Evolutionary conservation across 1,284 basidiomycete genomes (phyloP).

Genomic region (Puccinia coronata): DNA sequence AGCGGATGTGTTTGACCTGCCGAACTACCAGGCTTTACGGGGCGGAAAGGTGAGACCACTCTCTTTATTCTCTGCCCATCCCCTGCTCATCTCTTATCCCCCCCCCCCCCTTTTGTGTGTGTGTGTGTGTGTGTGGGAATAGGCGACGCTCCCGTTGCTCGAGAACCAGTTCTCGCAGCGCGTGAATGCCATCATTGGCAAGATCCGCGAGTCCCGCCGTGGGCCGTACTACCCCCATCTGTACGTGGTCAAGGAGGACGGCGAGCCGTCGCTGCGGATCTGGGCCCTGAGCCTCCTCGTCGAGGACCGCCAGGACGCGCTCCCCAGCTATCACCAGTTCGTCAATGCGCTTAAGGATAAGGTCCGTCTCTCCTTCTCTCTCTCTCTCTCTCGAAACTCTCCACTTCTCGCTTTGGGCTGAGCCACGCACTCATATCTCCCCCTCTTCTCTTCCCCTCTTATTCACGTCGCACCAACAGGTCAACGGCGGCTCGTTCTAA

Average conservation of each 20-base stretch:
- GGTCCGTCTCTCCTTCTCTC: slow-evolving; percentile 57
- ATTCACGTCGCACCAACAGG: not conserved
- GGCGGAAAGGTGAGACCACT: slow-evolving; percentile 76
- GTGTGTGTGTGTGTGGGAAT: not conserved
- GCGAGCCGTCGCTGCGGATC: slow-evolving; percentile 79
- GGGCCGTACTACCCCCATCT: slow-evolving; percentile 91
- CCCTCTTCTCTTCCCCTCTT: not conserved
- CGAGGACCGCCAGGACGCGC: slow-evolving; percentile 91
- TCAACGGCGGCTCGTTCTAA: slow-evolving; percentile 31
- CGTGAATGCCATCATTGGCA: slow-evolving; percentile 87
- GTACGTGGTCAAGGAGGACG: slow-evolving; percentile 98
- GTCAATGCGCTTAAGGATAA: slow-evolving; percentile 75
- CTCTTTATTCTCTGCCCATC: no score
- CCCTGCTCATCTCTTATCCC: slow-evolving; percentile 2
- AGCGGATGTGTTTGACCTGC: slow-evolving; percentile 89
- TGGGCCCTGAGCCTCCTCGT: slow-evolving; percentile 94
- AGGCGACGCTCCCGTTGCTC: slow-evolving; percentile 81
- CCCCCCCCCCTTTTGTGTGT: not conserved
- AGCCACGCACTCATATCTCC: no score
- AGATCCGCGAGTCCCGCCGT: slow-evolving; percentile 79
- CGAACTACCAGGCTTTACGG: slow-evolving; percentile 80
- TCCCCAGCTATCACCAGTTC: slow-evolving; percentile 95
- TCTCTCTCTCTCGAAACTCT: no score
- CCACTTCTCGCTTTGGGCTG: no score
- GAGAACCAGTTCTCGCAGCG: slow-evolving; percentile 93